Evolutionary conservation across 2,329 filamentous ascomycete species (phyloP).

Genomic region (Acrocalymma vagum): DNA sequence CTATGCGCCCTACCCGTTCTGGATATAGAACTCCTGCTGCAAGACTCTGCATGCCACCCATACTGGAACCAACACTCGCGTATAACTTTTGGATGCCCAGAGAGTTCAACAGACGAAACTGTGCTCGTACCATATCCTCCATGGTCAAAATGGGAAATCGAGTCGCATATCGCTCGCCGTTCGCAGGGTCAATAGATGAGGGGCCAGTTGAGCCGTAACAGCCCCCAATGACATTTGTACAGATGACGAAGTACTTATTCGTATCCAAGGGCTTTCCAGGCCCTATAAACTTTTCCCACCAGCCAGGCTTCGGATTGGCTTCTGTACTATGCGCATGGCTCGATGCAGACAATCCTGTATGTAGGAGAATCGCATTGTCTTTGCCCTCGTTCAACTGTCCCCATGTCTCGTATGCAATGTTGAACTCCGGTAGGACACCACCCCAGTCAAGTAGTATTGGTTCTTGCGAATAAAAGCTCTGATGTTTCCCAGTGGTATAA

Average conservation of each 20-base stretch:
- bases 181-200: constrained; percentile 84
- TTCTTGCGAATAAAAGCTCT: constrained; percentile 75
- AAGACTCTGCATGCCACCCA: constrained; percentile 98
- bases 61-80: constrained; percentile 93
- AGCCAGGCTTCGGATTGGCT: constrained; percentile 85
- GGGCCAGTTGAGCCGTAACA: constrained; percentile 97
- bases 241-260: constrained; percentile 90
- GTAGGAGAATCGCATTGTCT: constrained; percentile 89
- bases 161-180: constrained; percentile 89
- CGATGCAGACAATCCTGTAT: constrained; percentile 95
- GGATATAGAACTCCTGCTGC: constrained; percentile 87
- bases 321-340: constrained; percentile 95
- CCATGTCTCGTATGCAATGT: constrained; percentile 95
- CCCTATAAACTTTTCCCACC: constrained; percentile 99
- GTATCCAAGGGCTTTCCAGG: constrained; percentile 87
- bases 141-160: constrained; percentile 95
- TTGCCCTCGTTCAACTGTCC: constrained; percentile 79
- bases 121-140: constrained; percentile 96
- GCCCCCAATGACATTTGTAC: constrained; percentile 94
- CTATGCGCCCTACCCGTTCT: constrained; percentile 80
- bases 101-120: constrained; percentile 85
- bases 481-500: constrained; percentile 89
- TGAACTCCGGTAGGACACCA: constrained; percentile 86
- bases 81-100: constrained; percentile 82
- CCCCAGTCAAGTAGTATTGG: constrained; percentile 93